A percentile compares a stretch with the other conserved stretches of the same genome.
Conservation (phyloP, 495 filamentous ascomycete species). For the Pyrenula aspistea region DNA sequence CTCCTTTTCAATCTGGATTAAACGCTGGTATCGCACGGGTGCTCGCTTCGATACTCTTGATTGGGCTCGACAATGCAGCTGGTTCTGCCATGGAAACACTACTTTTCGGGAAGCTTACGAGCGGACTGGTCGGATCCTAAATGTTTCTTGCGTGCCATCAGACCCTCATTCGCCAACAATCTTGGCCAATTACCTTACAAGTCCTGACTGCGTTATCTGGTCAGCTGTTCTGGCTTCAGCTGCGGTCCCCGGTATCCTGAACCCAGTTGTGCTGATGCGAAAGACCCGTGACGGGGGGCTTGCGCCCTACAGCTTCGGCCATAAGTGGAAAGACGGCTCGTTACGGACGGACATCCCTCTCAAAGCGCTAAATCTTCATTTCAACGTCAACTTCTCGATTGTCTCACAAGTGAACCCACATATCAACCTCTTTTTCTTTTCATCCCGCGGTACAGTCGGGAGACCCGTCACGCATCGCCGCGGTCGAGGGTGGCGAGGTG, state of each 20-base stretch:
- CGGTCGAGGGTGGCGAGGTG: constrained; percentile 91
- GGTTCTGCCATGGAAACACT: constrained; percentile 81
- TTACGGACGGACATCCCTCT: constrained; percentile 92
- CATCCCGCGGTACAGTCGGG: constrained; percentile 78
- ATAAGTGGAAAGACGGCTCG: constrained; percentile 97
- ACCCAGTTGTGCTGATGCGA: constrained; percentile 94
- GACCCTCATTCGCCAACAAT: constrained; percentile 91
- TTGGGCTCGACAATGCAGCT: constrained; percentile 77
- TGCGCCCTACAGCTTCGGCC: constrained; percentile 79
- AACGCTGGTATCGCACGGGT: constrained; percentile 82
- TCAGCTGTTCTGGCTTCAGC: constrained; percentile 91
- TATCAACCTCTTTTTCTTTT: constrained; percentile 97
- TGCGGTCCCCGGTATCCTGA: constrained; percentile 89
- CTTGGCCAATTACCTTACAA: constrained; percentile 84
- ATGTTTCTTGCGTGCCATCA: constrained; percentile 92
- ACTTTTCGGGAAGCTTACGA: constrained; percentile 94
- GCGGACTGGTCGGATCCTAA: constrained; percentile 85
- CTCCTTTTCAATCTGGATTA: constrained; percentile 58
- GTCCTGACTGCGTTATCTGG: constrained; percentile 96
- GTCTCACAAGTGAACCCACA: constrained; percentile 96
- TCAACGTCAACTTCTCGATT: constrained; percentile 96
- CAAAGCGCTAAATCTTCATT: constrained; percentile 84
- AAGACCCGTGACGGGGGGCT: constrained; percentile 68
- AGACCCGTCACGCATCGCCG: constrained; percentile 87
- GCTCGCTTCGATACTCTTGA: constrained; percentile 87